Conservation (phyloP, 148 eudicot genomes). For the Drosera capensis region DNA sequence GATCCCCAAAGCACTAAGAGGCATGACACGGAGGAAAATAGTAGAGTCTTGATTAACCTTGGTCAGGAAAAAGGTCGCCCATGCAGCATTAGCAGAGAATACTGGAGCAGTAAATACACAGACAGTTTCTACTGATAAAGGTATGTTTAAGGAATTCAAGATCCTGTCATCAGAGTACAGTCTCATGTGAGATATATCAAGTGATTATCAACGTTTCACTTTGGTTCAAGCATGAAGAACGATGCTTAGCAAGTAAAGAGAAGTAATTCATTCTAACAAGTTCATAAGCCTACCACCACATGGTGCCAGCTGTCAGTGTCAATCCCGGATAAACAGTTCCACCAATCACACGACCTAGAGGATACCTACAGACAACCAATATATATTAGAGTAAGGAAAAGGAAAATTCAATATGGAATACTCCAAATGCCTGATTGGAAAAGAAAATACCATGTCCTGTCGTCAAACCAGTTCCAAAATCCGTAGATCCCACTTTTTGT, state of each 20-base stretch:
- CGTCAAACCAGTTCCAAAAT: conserved; percentile 99
- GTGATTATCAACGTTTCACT: background rate
- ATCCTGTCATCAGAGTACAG: conserved; percentile 36
- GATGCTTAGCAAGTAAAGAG: background rate
- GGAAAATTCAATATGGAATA: background rate
- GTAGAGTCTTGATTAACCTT: too few species aligned
- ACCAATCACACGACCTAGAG: conserved; percentile 97
- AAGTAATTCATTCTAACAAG: conserved; percentile 1
- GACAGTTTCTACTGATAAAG: conserved; percentile 95
- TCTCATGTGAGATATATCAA: background rate
- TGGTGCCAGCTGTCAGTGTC: conserved; percentile 87
- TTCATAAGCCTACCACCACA: conserved; percentile 70
- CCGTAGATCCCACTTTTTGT: conserved; percentile 90
- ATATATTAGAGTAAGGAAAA: conserved; percentile 2
- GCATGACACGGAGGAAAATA: too few species aligned
- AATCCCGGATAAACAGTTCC: conserved; percentile 98
- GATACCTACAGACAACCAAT: conserved; percentile 47
- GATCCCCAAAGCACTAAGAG: too few species aligned
- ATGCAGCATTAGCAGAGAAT: conserved; percentile 87
- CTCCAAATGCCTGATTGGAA: background rate
- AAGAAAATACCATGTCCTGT: conserved; percentile 80
- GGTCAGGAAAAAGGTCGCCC: conserved; percentile 90
- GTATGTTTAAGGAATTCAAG: conserved; percentile 72
- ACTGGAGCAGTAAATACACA: conserved; percentile 97
- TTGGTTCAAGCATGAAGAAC: background rate